These are phyloP conservation scores for Neophaeococcomyces mojaviensis DNA, from an alignment of 2,329 filamentous ascomycete species.

Conservation along the genomic window DNA sequence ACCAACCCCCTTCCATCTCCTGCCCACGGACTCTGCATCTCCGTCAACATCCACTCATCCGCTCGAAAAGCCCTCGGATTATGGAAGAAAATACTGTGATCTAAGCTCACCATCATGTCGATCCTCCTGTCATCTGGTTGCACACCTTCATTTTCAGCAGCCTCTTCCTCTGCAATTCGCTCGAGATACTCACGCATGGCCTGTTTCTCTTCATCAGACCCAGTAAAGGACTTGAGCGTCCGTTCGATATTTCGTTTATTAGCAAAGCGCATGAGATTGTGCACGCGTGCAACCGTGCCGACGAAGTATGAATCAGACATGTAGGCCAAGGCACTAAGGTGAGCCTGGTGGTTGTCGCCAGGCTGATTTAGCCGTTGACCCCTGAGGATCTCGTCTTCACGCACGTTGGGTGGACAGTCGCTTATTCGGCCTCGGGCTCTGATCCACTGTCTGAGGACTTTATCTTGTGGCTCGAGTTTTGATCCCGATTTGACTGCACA, in stretches of 20 bases:
- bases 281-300: constrained; percentile 73
- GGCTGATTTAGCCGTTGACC: constrained; percentile 13
- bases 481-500: constrained; percentile 33
- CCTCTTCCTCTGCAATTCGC: constrained; percentile 37
- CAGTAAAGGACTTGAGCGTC: constrained; percentile 33
- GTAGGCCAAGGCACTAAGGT: constrained; percentile 77
- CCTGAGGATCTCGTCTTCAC: constrained; percentile 15
- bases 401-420: constrained; percentile 19
- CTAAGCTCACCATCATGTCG: constrained; percentile 46
- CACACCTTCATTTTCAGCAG: constrained; percentile 30
- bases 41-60: constrained; percentile 45
- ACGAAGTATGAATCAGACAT: constrained; percentile 92
- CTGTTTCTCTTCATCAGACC: constrained; percentile 36
- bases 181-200: constrained; percentile 33
- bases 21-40: constrained; percentile 46
- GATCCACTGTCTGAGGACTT: constrained; percentile 54
- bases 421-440: constrained; percentile 29
- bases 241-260: constrained; percentile 39
- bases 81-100: constrained; percentile 47
- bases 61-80: constrained; percentile 40
- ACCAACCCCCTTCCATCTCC: constrained; percentile 43
- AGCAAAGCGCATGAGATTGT: constrained; percentile 69
- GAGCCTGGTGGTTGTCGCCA: constrained; percentile 23
- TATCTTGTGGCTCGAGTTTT: constrained; percentile 49
- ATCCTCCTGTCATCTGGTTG: constrained; percentile 23